Base-by-base conservation (phyloP, 2,329 filamentous ascomycete species). In the Alternaria brassicae region DNA sequence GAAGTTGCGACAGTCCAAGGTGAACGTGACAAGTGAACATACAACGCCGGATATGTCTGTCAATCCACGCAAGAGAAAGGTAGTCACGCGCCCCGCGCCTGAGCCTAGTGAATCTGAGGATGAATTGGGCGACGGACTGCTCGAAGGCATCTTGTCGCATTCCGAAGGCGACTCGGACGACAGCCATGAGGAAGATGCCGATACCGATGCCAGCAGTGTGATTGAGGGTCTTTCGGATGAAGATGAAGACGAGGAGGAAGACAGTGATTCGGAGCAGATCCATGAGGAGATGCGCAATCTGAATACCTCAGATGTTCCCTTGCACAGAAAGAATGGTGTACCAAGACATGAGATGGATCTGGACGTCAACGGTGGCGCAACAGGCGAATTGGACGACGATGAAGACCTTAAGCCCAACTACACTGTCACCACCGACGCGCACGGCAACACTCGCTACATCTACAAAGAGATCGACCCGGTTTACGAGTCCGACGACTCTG, bases 401-500 rank as follows among this genome's bases (percentile, higher is more conserved):
- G 73, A 75, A 23, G 63, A 70, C 25, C 59, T 75, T 32, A 73
- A 73, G 60, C 80, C 81, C 21, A 87, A 87, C 71, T 88, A 85
- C 75, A 85, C 81, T 30, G 81, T 89, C 63, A 84, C 90, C 41
- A 90, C 85, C 57, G 95, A 97, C 72, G 94, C 95, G 68, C 95
- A 97, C 80, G 95, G 95, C 60, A 91, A 92, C 71, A 87, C 89
- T 65, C 88, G 95, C 77, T 99, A 96, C 75, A 85, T 97, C 42
- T 99, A 98, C 80, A 87, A 91, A 63, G 95, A 98, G 75, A 93
- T 99, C 64, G 90, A 98, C 67, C 92, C 94, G 3, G 89, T 93
- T 53, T 97, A 99, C 80, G 95, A 98, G 74, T 97, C 93, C 2
- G 96, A 99, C 79, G 94, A 97, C 74, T 91, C 91, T 3, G 94